A percentile compares a stretch with the other conserved stretches of the same genome.
phyloP scores from a whole-genome alignment of 768 basidiomycete species.

The Solioccasus polychromus region DNA sequence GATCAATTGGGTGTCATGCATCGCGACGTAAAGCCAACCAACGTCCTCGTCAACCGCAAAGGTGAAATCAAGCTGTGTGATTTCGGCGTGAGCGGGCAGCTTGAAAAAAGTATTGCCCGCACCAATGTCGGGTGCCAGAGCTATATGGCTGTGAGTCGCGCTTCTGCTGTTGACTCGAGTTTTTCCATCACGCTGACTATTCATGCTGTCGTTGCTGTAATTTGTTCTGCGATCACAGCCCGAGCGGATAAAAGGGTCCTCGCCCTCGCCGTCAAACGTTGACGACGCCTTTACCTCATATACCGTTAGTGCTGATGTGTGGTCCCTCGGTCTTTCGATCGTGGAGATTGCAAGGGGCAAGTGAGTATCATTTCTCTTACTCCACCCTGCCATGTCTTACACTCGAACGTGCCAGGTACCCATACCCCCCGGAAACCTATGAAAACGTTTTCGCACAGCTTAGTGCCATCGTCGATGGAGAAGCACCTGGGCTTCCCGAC shows the following conservation, averaged over 20 bases:
- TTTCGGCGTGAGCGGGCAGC: constrained; percentile 97
- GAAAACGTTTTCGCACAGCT: constrained; percentile 95
- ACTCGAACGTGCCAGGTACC: constrained; percentile 49
- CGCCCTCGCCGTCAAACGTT: constrained; percentile 34
- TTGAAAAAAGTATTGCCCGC: constrained; percentile 94
- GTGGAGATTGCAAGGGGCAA: constrained; percentile 88
- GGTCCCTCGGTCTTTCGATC: constrained; percentile 93
- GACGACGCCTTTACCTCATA: constrained; percentile 52
- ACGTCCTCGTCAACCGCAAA: constrained; percentile 84
- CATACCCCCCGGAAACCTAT: constrained; percentile 97
- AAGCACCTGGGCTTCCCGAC: constrained; percentile 82
- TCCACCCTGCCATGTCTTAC: not conserved
- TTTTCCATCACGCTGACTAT: constrained; percentile 1
- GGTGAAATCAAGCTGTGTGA: constrained; percentile 95
- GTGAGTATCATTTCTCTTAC: constrained; percentile 14
- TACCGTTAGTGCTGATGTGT: constrained; percentile 95
- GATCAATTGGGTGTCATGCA: constrained; percentile 90
- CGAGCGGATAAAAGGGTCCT: constrained; percentile 95
- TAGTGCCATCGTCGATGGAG: constrained; percentile 95
- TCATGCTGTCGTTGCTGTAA: not conserved
- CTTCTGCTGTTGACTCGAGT: constrained; percentile 2
- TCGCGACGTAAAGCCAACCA: constrained; percentile 89
- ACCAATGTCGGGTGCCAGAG: constrained; percentile 99
- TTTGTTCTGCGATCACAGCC: constrained; percentile 49
- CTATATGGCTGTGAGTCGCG: constrained; percentile 87